Base-by-base conservation (phyloP, 2,329 filamentous ascomycete genomes). In the Pseudopyricularia cyperi region DNA sequence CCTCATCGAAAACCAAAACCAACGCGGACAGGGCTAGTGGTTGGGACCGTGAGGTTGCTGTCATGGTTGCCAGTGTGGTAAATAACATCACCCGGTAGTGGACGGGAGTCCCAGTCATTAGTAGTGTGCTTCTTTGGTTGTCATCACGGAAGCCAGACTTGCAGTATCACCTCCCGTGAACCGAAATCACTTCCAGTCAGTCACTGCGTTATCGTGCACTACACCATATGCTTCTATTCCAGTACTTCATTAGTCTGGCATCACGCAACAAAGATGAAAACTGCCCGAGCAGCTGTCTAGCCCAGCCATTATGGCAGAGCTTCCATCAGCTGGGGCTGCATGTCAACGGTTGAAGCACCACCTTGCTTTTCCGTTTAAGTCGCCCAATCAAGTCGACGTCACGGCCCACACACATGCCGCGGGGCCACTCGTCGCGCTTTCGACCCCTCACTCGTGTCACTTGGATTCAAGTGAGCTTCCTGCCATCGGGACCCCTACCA, bases 1-100 rank as follows among this genome's bases (percentile, higher is more conserved):
- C 66, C 12, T 72, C 67, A 53, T 69, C 66, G 42, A 78, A 71
- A 59, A 67, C 63, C 32, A 74, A 71, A 53, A 48, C 48, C 28
- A 52, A 55, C 19, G n/a, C 22, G 9, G 48, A 49, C 7, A 46
- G 28, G 11, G 22, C n/a, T 17, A 72, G 70, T 7, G 77, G 72
- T 52, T 96, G 89, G 88, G 91, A 96, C 61, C 78, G 91, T 37
- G 93, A 97, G 68, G 85, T 90, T 48, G 89, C 90, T 1, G 90
- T 97, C 48, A 96, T 97, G 91, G 86, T 95, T 42, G 85, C 87
- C 51, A 87, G 87, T 60, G 81, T 96, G 6, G 74, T 89, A 37
- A 77, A 76, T 48, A 75, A 75, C 54, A 59, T 80, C 4, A 70
- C 73, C 11, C 67, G 73, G 55, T 73, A 39, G 32, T 14, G n/a